Base-by-base conservation (phyloP, 495 filamentous ascomycete genomes). In the Xylaria scruposa region DNA sequence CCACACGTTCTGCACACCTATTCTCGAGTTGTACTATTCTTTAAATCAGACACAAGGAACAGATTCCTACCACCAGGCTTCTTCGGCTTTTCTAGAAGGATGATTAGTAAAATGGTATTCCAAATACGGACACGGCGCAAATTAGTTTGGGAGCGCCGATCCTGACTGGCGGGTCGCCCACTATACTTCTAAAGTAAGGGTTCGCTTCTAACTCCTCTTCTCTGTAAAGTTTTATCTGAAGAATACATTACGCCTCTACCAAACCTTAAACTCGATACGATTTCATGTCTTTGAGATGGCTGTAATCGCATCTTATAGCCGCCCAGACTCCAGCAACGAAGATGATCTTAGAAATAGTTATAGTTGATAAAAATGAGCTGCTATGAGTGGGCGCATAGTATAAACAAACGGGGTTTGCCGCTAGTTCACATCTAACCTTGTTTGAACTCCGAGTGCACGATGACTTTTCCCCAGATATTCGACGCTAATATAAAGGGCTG, bases 61-160 rank as follows among this genome's bases (percentile, higher is more conserved):
- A 17, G 26, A 56, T 17, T 56, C 53, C 53, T 26, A 29, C 53
- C 26, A 56, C 26, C 53, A 31, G 15, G 53, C 65, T 67, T 67
- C 65, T 56, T 42, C 47, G 19, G 31, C 65, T 42, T 56, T 67
- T 67, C 65, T 54, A 67, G 65, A 67, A 53, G 33, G 19, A 31
- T 29, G 47, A 67, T 67, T 67, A 67, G 47, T 67, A 60, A 56
- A 38, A 59, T 46, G 36, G 24, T 46, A 68, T 68, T 68, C 67
- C 67, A 68, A 68, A 68, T 68, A 58, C 6, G 13, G 33, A 21
- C 6, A 54, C 67, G 67, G 67, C 67, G 40, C 53, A 59, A 59
- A 59, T 60, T 58, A 46, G 53, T 59, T 60, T 68, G 51, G 67
- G 24, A 47, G 21, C 40, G 67, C 67, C 67, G 67, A 68, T 59